These are phyloP conservation scores for Suillus brevipes DNA, from an alignment of 768 basidiomycete species.

Conservation along the genomic window DNA sequence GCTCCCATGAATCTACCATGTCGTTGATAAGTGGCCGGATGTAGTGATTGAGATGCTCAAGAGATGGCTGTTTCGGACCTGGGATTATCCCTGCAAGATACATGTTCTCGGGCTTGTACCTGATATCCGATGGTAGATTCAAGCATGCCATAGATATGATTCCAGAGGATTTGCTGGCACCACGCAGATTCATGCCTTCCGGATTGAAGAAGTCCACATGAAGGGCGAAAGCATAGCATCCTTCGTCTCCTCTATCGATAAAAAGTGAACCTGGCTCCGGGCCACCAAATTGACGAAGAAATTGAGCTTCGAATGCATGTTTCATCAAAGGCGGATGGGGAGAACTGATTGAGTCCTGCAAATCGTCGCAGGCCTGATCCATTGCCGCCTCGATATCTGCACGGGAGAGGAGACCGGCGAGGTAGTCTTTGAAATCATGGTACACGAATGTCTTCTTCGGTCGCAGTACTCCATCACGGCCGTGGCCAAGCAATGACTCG, in stretches of 20 bases:
- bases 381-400: neutral
- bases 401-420: neutral
- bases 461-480: neutral
- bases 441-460: conserved; percentile 8
- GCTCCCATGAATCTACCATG: conserved; percentile 18
- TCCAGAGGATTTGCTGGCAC: neutral
- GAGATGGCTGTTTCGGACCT: neutral
- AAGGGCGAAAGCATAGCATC: conserved; percentile 6
- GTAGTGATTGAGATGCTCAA: conserved; percentile 14
- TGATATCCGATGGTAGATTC: neutral
- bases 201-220: conserved; percentile 13
- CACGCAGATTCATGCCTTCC: neutral
- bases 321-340: conserved; percentile 9
- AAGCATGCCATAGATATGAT: neutral
- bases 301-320: conserved; percentile 15
- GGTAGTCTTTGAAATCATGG: conserved; percentile 9
- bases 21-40: conserved; percentile 15
- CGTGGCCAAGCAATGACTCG: neutral
- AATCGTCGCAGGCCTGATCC: conserved; percentile 2
- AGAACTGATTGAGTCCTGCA: neutral
- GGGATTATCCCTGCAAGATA: neutral
- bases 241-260: conserved; percentile 21
- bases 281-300: conserved; percentile 12
- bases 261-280: neutral
- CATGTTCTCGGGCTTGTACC: neutral